Evolutionary conservation across 1,284 basidiomycete species (phyloP).

Genomic region (Trametes sp.): DNA sequence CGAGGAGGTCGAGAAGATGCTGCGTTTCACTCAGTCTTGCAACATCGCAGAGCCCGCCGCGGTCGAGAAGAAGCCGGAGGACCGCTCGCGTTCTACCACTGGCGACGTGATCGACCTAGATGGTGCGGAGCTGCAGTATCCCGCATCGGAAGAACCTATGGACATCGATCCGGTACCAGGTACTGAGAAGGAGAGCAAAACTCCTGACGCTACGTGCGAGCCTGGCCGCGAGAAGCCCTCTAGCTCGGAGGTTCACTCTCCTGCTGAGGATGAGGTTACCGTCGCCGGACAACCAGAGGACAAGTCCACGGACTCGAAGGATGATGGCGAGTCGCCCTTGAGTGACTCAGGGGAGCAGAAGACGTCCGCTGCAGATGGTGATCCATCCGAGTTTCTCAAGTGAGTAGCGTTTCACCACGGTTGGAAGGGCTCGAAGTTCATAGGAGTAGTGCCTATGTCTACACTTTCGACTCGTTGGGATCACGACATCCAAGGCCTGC

Average conservation of each 20-base stretch:
- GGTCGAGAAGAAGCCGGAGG: conserved; percentile 12
- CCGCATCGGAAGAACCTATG: conserved; percentile 27
- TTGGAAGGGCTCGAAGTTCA: neutral
- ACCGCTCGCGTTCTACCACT: conserved; percentile 3
- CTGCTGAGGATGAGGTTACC: neutral
- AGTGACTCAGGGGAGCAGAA: neutral
- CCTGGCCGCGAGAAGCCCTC: conserved; percentile 10
- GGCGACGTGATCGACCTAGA: conserved; percentile 2
- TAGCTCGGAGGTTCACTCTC: conserved; percentile 19
- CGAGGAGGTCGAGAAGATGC: conserved; percentile 38
- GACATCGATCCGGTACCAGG: conserved; percentile 24
- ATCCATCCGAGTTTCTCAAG: conserved; percentile 2
- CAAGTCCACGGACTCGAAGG: neutral
- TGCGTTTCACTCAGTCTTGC: conserved; percentile 31
- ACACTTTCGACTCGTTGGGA: conserved; percentile 90
- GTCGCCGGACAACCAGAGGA: conserved; percentile 2
- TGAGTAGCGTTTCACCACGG: conserved; percentile 2
- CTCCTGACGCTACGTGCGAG: neutral
- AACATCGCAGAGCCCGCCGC: conserved; percentile 30
- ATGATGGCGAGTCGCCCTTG: neutral
- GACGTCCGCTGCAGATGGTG: neutral
- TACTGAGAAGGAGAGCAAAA: conserved; percentile 7
- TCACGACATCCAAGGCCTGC: conserved; percentile 69
- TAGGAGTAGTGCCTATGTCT: conserved; percentile 71
- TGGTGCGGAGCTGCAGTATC: conserved; percentile 30